Evolutionary conservation across 768 basidiomycete species (phyloP), one percentile per base, ranked within the genome.

Genomic region (Daedaleopsis sinensis): DNA sequence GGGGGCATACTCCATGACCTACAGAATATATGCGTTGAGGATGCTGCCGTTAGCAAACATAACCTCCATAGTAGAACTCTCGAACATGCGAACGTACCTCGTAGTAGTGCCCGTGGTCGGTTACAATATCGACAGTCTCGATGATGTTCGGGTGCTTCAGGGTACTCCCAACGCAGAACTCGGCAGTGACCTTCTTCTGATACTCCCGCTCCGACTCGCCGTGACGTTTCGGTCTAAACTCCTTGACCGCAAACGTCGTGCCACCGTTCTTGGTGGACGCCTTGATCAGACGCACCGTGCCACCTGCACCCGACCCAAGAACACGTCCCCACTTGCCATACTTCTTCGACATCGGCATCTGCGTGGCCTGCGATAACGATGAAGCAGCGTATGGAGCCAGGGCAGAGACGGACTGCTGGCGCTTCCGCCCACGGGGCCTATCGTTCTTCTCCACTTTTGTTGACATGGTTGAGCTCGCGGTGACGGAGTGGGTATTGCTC

Each of bases 1-100:
- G 18, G 97, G 97, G 3, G 97, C 97, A 70, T 97, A 98, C 76
- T 98, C 96, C 97, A 99, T 99, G 79, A 98, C 91, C 96, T 98
- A 72, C 23, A 6, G 15, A 18, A 18, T 5, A 47, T 35, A 38
- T 16, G 54, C 63, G 49, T 55, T 19, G 58, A 23, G 21, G n/a
- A 43, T 50, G 43, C 36, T 49, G 53, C 58, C 63, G 58, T 42
- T 35, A 54, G 37, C 52, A 42, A 18, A 12, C 37, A 55, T 35
- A 24, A 27, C 21, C 58, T 23, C 23, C 24, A 57, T n/a, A 47
- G 52, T 3, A 19, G 32, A 13, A 38, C 27, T 16, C 27, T 46
- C 39, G 18, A 46, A 16, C 24, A 23, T 24, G 50, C 13, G 16
- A 37, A 76, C 83, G 63, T 58, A 96, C 97, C 90, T 99, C 96